phyloP scores from a whole-genome alignment of 2,329 filamentous ascomycete species.

The Colletotrichum orbiculare region DNA sequence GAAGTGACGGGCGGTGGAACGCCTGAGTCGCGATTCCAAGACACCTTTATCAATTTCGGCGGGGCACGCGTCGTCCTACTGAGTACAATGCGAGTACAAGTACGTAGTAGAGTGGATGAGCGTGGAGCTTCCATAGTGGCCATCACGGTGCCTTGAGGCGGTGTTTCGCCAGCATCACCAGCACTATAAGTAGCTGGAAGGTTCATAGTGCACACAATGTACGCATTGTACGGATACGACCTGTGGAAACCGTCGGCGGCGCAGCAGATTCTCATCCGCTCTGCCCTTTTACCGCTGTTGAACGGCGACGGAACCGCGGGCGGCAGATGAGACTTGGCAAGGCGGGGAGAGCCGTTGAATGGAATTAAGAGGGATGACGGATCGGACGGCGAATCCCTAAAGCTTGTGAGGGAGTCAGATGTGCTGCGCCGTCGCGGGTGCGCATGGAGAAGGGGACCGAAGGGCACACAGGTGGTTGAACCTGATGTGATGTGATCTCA shows the following conservation, averaged over 20 bases:
- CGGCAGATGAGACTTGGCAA: conserved; percentile 31
- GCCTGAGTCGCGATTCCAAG: conserved; percentile 17
- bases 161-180: neutral
- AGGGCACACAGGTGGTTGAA: too few species aligned
- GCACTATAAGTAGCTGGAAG: neutral
- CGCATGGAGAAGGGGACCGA: neutral
- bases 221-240: neutral
- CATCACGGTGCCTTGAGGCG: neutral
- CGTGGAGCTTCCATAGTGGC: conserved; percentile 3
- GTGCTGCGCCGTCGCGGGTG: neutral
- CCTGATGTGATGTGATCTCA: neutral
- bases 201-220: too few species aligned
- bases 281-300: neutral
- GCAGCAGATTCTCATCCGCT: conserved; percentile 1
- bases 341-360: conserved; percentile 14
- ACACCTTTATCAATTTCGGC: conserved; percentile 21
- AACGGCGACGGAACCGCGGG: neutral
- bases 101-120: neutral
- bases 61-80: neutral
- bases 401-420: conserved; percentile 15
- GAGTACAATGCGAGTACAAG: neutral
- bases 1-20: neutral
- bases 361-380: conserved; percentile 4
- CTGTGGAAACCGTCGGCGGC: neutral
- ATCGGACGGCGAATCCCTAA: conserved; percentile 1